Percentiles rank a stretch among this genome's conserved stretches.
Conservation (phyloP, 371 early-diverging fungal genomes). For the Mucor ambiguus region DNA sequence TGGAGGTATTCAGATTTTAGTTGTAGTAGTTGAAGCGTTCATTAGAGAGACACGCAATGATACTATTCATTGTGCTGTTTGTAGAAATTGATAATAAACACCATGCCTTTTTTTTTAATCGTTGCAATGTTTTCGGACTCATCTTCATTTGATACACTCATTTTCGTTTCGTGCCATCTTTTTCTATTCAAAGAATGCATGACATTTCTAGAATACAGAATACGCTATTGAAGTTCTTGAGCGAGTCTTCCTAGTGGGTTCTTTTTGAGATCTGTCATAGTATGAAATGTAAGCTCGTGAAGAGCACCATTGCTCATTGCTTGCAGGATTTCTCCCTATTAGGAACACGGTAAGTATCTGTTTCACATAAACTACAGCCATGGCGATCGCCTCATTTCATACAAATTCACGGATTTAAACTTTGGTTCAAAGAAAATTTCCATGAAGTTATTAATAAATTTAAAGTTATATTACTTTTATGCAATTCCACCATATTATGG, state of each 20-base stretch:
- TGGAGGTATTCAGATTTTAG: constrained; percentile 62
- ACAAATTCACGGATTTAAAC: not conserved
- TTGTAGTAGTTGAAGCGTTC: not conserved
- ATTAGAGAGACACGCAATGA: not conserved
- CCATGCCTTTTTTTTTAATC: not conserved
- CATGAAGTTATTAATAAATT: not conserved
- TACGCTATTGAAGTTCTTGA: not conserved
- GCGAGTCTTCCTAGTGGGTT: too few species aligned
- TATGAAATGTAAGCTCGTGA: too few species aligned
- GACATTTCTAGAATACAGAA: not conserved
- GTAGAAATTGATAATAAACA: not conserved
- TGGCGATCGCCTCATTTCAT: not conserved
- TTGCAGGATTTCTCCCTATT: not conserved
- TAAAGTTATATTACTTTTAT: not conserved
- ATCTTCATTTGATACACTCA: not conserved
- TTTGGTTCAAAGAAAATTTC: not conserved
- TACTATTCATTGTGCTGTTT: not conserved
- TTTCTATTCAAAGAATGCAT: not conserved
- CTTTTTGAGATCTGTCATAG: too few species aligned
- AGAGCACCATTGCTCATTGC: not conserved
- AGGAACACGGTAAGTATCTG: not conserved
- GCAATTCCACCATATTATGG: not conserved
- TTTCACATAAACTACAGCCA: not conserved
- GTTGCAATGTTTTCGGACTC: not conserved
- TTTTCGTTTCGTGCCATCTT: not conserved